Percentiles rank a stretch among this genome's conserved stretches.
These are phyloP conservation scores for Chrysoporthe cubensis DNA, from an alignment of 2,329 filamentous ascomycete species.

Conservation along the genomic window DNA sequence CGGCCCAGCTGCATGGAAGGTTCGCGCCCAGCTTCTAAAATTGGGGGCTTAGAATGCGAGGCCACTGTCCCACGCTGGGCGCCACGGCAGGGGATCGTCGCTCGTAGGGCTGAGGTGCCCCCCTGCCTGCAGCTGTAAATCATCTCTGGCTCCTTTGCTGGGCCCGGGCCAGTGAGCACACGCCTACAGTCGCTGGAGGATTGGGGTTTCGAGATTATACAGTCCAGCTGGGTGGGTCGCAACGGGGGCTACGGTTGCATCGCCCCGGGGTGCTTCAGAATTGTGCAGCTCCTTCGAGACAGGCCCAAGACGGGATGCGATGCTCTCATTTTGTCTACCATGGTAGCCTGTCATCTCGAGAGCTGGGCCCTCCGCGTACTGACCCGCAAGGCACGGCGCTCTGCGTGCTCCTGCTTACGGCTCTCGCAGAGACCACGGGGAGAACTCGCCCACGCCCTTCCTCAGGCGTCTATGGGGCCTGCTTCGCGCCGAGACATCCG, in stretches of 20 bases:
- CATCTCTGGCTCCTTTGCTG: neutral
- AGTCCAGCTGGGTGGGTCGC: constrained; percentile 13
- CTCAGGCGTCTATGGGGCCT: neutral
- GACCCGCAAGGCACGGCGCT: neutral
- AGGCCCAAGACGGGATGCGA: too few species aligned
- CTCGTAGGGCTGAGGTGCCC: constrained; percentile 25
- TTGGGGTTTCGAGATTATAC: constrained; percentile 1
- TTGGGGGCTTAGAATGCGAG: constrained; percentile 27
- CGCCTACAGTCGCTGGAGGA: neutral
- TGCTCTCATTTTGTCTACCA: neutral
- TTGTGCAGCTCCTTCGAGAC: neutral
- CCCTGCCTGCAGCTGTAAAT: neutral
- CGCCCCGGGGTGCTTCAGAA: neutral
- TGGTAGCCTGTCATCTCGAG: neutral
- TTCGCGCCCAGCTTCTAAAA: constrained; percentile 12
- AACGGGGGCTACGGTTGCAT: constrained; percentile 1
- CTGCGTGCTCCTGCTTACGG: neutral
- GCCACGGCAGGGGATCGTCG: constrained; percentile 23
- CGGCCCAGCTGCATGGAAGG: constrained; percentile 2
- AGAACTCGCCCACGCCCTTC: neutral
- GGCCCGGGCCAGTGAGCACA: constrained; percentile 3
- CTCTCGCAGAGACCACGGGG: neutral
- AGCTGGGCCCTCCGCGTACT: neutral
- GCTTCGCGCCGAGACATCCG: constrained; percentile 24
- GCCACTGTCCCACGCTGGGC: constrained; percentile 6